Percentiles rank a stretch among this genome's conserved stretches.
Evolutionary conservation across 2,329 filamentous ascomycete genomes (phyloP).

Genomic region (Claviceps cyperi): DNA sequence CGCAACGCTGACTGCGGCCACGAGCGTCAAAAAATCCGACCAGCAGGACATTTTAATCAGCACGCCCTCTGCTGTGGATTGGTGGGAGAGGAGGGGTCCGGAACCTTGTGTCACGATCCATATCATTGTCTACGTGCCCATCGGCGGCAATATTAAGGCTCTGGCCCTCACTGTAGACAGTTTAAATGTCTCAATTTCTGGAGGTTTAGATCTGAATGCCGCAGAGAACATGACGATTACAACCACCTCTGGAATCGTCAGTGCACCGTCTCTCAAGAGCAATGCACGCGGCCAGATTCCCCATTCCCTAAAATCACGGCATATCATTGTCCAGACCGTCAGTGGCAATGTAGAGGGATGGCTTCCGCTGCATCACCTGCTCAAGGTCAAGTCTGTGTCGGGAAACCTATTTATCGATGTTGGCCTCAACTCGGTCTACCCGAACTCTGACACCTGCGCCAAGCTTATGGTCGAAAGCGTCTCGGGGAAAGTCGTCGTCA

Average conservation of each 20-base stretch:
- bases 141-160: conserved; percentile 20
- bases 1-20: conserved; percentile 20
- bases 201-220: conserved; percentile 24
- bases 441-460: neutral
- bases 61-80: conserved; percentile 22
- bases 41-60: conserved; percentile 25
- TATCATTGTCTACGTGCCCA: conserved; percentile 32
- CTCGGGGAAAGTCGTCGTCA: neutral
- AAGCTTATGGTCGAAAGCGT: neutral
- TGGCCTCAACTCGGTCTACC: neutral
- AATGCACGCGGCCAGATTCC: conserved; percentile 13
- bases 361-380: conserved; percentile 36
- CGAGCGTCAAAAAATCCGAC: conserved; percentile 12
- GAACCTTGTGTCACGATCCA: conserved; percentile 15
- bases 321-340: conserved; percentile 27
- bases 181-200: conserved; percentile 25
- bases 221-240: conserved; percentile 15
- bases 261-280: conserved; percentile 11
- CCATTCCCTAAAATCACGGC: conserved; percentile 28
- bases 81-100: conserved; percentile 14
- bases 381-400: conserved; percentile 29
- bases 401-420: conserved; percentile 21
- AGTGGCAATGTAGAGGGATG: conserved; percentile 30
- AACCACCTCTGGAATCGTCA: conserved; percentile 22
- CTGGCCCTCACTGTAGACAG: conserved; percentile 24